Percentiles rank a stretch among this genome's conserved stretches.
Evolutionary conservation across 805 yeast species (phyloP).

Genomic region (Wickerhamiella azymoides): DNA sequence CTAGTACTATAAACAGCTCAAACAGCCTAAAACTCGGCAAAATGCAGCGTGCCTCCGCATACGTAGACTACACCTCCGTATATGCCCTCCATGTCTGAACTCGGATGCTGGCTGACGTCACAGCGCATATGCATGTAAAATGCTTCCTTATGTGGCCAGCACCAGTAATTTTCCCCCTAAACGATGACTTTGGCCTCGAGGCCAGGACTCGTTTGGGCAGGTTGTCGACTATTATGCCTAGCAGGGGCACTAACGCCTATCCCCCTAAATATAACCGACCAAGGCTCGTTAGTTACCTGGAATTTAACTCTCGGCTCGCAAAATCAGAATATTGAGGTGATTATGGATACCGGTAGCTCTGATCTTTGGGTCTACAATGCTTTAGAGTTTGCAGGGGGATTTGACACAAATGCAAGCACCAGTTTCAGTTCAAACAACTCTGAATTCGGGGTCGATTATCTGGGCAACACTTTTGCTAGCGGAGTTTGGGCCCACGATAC

Average conservation of each 20-base stretch:
- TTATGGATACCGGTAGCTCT: slow-evolving; percentile 41
- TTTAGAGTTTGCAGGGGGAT: neutral
- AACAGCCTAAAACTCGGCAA: too few relatives aligned
- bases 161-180: neutral
- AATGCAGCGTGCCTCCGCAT: too few relatives aligned
- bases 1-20: too few relatives aligned
- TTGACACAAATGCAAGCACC: neutral
- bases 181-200: too few relatives aligned
- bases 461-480: neutral
- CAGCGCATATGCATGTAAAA: neutral
- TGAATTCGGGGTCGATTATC: neutral
- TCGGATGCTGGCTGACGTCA: neutral
- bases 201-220: too few relatives aligned
- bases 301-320: neutral
- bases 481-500: neutral
- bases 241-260: neutral
- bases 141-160: neutral
- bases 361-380: slow-evolving; percentile 37
- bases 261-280: neutral
- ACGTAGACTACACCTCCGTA: too few relatives aligned
- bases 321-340: neutral
- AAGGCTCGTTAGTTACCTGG: neutral
- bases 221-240: neutral
- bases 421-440: neutral
- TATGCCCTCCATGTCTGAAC: too few relatives aligned